Base-by-base conservation (phyloP, 768 basidiomycete genomes). In the Hericium alpestre region DNA sequence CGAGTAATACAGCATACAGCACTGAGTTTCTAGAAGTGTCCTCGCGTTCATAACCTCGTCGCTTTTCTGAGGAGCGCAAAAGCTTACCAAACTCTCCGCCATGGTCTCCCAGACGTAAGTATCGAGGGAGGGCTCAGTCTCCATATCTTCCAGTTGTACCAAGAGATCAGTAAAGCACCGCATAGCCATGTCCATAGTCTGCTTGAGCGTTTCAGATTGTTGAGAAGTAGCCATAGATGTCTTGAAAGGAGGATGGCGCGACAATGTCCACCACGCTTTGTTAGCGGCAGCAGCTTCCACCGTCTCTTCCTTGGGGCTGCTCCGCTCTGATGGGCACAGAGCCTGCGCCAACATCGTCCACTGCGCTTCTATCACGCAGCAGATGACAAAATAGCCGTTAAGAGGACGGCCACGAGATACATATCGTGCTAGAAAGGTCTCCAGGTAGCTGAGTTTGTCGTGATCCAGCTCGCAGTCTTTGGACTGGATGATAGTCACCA, bases 91-190 rank as follows among this genome's bases (percentile, higher is more conserved):
- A 62, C 87, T 87, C 66, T 93, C 91, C 10, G 91, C 89, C 84
- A 93, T 85, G 0, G 91, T 93, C 66, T 93, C 91, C 85, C 86
- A 93, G 53, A 88, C 83, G 69, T 92, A 93, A n/a, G 87, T 89
- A 66, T 93, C 91, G 38, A 85, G 64, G 0, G 86, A 78, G 12
- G 88, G 90, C 58, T 90, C 86, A 3, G 75, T 73, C 13, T 91
- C 89, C 82, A 93, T 83, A 59, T 86, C 87, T 65, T 90, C 82
- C 53, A 93, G 85, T 66, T 92, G 90, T 5, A 77, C 71, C 38
- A 89, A 74, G 39, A 93, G 76, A 60, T 91, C 88, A 9, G 79
- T 80, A 66, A 91, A 90, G 58, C 85, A 87, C 58, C 87, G 80
- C 72, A 89, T 75, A 2, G 89, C 81, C 65, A 82, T 79, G 47